These are phyloP conservation scores for Xenosphaeropsis pyriputrescens DNA, from an alignment of 2,329 filamentous ascomycete genomes.

Conservation along the genomic window DNA sequence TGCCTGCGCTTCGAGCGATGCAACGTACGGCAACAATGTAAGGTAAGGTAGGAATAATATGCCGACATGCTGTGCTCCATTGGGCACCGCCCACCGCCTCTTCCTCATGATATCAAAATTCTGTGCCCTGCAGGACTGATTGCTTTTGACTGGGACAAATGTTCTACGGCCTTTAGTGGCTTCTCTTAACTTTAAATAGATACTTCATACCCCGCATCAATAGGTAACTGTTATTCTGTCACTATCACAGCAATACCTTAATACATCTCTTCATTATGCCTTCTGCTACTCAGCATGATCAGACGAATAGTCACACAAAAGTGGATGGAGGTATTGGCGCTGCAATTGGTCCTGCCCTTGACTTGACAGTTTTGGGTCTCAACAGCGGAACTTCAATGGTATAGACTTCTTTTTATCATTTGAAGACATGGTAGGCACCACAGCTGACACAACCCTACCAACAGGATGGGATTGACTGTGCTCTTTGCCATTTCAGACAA, in stretches of 20 bases:
- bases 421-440: background rate
- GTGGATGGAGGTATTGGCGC: too few relatives aligned
- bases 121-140: background rate
- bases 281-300: too few relatives aligned
- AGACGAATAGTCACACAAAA: too few relatives aligned
- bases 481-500: conserved; percentile 39
- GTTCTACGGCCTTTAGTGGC: too few relatives aligned
- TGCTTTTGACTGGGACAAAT: too few relatives aligned
- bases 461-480: conserved; percentile 39
- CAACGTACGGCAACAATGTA: too few relatives aligned
- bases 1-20: too few relatives aligned
- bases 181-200: too few relatives aligned
- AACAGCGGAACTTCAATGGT: conserved; percentile 37
- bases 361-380: conserved; percentile 37
- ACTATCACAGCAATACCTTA: too few relatives aligned
- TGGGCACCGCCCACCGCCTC: background rate
- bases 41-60: background rate
- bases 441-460: background rate
- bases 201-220: too few relatives aligned
- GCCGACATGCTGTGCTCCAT: background rate
- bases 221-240: too few relatives aligned
- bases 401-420: background rate
- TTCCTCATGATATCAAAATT: background rate
- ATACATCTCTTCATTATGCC: too few relatives aligned
- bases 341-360: conserved; percentile 17